These are phyloP conservation scores for Trametes cubensis DNA, from an alignment of 768 basidiomycete species.

Conservation along the genomic window DNA sequence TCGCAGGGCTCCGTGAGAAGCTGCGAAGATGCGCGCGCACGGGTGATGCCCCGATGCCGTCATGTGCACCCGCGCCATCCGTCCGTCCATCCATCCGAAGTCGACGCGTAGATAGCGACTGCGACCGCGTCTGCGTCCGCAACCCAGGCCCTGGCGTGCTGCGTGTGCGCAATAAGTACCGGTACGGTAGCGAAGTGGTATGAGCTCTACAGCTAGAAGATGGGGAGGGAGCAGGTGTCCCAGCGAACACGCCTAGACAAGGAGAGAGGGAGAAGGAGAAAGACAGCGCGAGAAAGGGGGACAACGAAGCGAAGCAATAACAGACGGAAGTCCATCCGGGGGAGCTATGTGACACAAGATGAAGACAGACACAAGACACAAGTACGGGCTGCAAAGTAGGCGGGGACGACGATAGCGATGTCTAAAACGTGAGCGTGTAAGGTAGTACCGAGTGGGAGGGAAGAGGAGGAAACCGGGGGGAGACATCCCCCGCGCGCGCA, in stretches of 20 bases:
- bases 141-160: background rate
- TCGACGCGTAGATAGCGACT: background rate
- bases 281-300: too few relatives aligned
- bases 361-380: too few relatives aligned
- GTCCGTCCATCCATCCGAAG: background rate
- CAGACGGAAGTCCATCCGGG: too few relatives aligned
- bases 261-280: too few relatives aligned
- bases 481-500: background rate
- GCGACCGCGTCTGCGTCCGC: too few relatives aligned
- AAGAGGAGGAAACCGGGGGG: background rate
- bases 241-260: background rate
- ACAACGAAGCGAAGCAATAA: too few relatives aligned
- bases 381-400: too few relatives aligned
- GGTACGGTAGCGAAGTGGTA: background rate
- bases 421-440: too few relatives aligned
- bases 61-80: background rate
- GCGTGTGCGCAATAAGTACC: conserved; percentile 1
- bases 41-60: background rate
- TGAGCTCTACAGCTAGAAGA: background rate
- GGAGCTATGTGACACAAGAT: too few relatives aligned
- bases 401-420: too few relatives aligned
- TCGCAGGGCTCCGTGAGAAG: too few relatives aligned
- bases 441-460: background rate
- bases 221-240: background rate
- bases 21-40: background rate